These are phyloP conservation scores for Yamadazyma mexicana DNA, from an alignment of 1,139 yeast species.

Conservation along the genomic window DNA sequence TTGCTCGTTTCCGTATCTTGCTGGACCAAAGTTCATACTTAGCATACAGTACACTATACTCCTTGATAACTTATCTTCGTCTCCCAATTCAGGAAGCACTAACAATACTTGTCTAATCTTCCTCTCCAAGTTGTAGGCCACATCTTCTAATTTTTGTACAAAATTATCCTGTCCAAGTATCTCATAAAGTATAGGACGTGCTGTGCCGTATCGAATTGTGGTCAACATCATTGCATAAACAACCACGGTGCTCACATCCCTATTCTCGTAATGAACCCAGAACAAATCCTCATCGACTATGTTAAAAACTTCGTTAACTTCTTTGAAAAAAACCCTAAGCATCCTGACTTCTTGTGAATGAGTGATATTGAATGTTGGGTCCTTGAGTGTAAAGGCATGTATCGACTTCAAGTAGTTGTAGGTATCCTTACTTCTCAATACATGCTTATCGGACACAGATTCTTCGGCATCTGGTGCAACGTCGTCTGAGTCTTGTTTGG, in stretches of 20 bases:
- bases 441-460: background rate
- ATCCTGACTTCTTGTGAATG: slow-evolving; percentile 22
- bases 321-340: slow-evolving; percentile 29
- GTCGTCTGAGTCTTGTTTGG: no score
- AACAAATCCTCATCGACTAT: slow-evolving; percentile 28
- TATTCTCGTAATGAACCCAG: slow-evolving; percentile 27
- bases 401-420: slow-evolving; percentile 19
- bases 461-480: no score
- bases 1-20: slow-evolving; percentile 35
- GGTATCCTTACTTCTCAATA: background rate
- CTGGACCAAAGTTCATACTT: slow-evolving; percentile 29
- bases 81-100: slow-evolving; percentile 33
- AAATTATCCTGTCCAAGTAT: slow-evolving; percentile 20
- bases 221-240: slow-evolving; percentile 30
- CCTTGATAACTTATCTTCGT: slow-evolving; percentile 33
- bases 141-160: slow-evolving; percentile 16
- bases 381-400: slow-evolving; percentile 35
- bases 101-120: slow-evolving; percentile 28
- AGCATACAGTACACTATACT: slow-evolving; percentile 31
- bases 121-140: slow-evolving; percentile 24
- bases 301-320: slow-evolving; percentile 36
- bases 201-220: slow-evolving; percentile 27
- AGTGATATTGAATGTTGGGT: slow-evolving; percentile 22
- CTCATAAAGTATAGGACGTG: slow-evolving; percentile 25
- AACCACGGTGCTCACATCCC: slow-evolving; percentile 24